Evolutionary conservation across 2,329 filamentous ascomycete species (phyloP), one percentile per base, ranked within the genome.

Genomic region (Aspergillus bombycis): DNA sequence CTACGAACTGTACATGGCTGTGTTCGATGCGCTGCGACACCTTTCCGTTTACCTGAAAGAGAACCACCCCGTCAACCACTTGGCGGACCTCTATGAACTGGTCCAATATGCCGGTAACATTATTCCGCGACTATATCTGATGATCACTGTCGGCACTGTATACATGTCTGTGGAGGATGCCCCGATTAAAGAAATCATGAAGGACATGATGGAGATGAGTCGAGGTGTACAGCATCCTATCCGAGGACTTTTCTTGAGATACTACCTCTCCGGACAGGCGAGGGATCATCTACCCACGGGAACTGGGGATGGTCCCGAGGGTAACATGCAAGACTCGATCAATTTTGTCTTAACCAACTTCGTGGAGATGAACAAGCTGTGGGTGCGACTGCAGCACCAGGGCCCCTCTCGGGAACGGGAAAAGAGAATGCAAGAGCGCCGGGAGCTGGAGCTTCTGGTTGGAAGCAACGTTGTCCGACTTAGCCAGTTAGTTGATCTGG

Each of bases 141-240:
- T 99, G 96, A 95, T 99, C 74, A 99, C 96, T 0, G 96, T 99
- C 45, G 95, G 95, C 63, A 99, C 95, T 2, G 96, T 97, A 56
- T 99, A 99, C 83, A 99, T 99, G 95, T 90, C 92, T 30, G 96
- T 99, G 75, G 91, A 95, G 74, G 95, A 98, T 85, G 95, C 96
- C 63, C 95, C 95, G 0, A 95, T 99, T 70, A 99, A 99, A 82
- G 95, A 99, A 83, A 93, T 99, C 67, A 99, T 99, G 95, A 99
- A 99, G 81, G 95, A 99, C 79, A 99, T 99, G 95, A 99, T 99
- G 95, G 95, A 99, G 80, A 99, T 99, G 95, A 98, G 93, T 80
- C 88, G 95, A 67, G 95, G 95, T 62, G 94, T 99, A 26, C 95
- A 99, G 75, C 95, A 99, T 79, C 95, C 95, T 19, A 94, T 97